Evolutionary conservation across 225 moss, liverwort and hornwort species (phyloP).

Genomic region (Physcomitrellopsis africana): DNA sequence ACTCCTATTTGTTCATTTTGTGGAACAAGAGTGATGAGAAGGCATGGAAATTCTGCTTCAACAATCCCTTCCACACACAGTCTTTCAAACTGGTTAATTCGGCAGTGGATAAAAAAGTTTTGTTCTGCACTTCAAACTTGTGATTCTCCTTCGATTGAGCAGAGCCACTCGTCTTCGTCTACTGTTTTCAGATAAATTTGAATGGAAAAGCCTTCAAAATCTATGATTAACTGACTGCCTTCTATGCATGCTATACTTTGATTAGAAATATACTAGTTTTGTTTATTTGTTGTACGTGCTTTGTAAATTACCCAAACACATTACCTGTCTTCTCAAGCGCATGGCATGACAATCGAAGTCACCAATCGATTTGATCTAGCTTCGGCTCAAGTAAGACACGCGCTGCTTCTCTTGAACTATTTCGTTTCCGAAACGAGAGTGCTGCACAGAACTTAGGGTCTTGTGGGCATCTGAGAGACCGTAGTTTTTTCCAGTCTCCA

Average conservation of each 20-base stretch:
- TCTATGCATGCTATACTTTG: slow-evolving; percentile 63
- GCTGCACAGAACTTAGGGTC: no score
- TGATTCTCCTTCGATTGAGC: background rate
- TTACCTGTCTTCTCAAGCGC: slow-evolving; percentile 59
- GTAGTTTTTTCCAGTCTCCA: slow-evolving; percentile 14
- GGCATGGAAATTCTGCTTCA: slow-evolving; percentile 18
- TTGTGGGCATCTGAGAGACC: slow-evolving; percentile 22
- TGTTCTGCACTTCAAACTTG: slow-evolving; percentile 6
- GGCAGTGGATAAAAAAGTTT: slow-evolving; percentile 5
- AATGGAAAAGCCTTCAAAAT: background rate
- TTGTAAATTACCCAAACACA: slow-evolving; percentile 56
- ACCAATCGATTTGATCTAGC: slow-evolving; percentile 15
- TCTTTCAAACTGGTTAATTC: slow-evolving; percentile 8
- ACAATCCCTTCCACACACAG: slow-evolving; percentile 5
- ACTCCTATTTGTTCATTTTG: slow-evolving; percentile 34
- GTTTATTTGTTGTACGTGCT: slow-evolving; percentile 10
- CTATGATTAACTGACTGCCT: slow-evolving; percentile 13
- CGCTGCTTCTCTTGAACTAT: slow-evolving; percentile 17
- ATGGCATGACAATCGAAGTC: slow-evolving; percentile 43
- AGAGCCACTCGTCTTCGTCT: background rate
- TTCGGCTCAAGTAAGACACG: slow-evolving; percentile 23
- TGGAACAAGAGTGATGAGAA: slow-evolving; percentile 38
- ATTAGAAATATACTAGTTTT: slow-evolving; percentile 36
- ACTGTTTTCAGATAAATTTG: background rate
- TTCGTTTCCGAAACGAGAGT: background rate